Percentiles rank a stretch among this genome's conserved stretches.
Conservation (phyloP, 306 rosid genomes). For the Cucumis melo region DNA sequence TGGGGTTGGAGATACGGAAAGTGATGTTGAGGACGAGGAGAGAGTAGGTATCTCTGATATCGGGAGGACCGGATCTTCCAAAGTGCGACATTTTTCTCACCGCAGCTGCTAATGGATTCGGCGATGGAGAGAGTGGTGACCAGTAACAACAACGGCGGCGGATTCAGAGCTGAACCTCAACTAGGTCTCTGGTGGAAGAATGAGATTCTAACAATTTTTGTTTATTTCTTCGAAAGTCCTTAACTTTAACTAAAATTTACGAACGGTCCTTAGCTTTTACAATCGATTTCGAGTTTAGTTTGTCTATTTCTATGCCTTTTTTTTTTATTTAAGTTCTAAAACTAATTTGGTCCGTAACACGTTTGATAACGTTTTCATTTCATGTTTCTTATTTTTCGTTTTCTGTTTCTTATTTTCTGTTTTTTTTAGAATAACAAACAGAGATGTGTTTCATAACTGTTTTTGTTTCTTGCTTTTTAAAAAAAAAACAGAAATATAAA, state of each 20-base stretch:
- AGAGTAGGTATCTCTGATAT: slow-evolving; percentile 67
- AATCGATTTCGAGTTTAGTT: too few species aligned
- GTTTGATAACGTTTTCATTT: too few species aligned
- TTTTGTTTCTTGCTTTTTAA: too few species aligned
- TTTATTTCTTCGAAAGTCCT: background rate
- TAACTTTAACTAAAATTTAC: background rate
- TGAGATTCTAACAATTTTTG: background rate
- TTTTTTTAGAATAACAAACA: too few species aligned
- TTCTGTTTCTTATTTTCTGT: too few species aligned
- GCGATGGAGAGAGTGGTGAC: background rate
- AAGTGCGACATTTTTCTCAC: slow-evolving; percentile 54
- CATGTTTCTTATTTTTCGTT: too few species aligned
- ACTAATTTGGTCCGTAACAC: too few species aligned
- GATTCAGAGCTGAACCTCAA: background rate
- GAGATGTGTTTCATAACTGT: too few species aligned
- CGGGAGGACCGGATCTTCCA: slow-evolving; percentile 73
- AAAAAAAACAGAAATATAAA: too few species aligned
- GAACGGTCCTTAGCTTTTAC: background rate
- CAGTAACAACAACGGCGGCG: background rate
- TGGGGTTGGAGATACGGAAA: slow-evolving; percentile 27
- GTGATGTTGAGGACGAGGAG: slow-evolving; percentile 77
- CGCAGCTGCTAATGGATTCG: background rate
- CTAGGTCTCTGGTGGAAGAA: slow-evolving; percentile 26
- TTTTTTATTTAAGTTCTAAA: too few species aligned
- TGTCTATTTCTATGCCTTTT: too few species aligned